Evolutionary conservation across 768 basidiomycete genomes (phyloP), one percentile per base, ranked within the genome.

Genomic region (Lyophyllum decastes): DNA sequence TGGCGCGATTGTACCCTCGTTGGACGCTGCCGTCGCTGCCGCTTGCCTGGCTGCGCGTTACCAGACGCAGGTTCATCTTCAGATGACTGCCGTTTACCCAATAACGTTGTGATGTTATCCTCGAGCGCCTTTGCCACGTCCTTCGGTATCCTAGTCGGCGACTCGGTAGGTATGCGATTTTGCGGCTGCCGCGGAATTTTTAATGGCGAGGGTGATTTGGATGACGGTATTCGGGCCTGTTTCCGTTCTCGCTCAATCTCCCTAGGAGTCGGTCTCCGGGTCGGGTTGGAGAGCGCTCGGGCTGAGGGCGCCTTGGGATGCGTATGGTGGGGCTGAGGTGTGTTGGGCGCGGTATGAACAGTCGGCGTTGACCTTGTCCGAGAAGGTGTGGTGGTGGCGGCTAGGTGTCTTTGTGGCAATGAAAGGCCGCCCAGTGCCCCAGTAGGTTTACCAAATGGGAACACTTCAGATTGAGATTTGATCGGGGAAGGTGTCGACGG

Each of bases 51-150:
- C 52, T 71, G 64, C 17, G 55, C 55, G 22, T 50, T 60, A 27
- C 44, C 63, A 21, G 47, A 65, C 25, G 49, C 64, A 41, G 52
- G 45, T 12, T 68, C 71, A 48, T 79, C 78, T 2, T 77, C 76
- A 11, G 74, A 72, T 0, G 78, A 71, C 10, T 78, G 76, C 9
- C 89, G 79, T 68, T 93, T 92, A 9, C 89, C 90, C 16, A 92
- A 73, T 54, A 91, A 69, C 21, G 82, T 81, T 5, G 84, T 83
- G 49, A 92, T 82, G 58, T 83, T 88, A 61, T 90, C 86, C 60
- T 89, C 82, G 21, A 91, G 73, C 17, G 82, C 87, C 63, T 76
- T 81, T n/a, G 85, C 75, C 24, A 77, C 77, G 49, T 80, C 76
- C 48, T 75, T 72, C 47, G 78, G 76, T 27, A 83, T 76, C 52